A percentile compares a stretch with the other conserved stretches of the same genome.
Evolutionary conservation across 176 grass and related monocot genomes (phyloP).

Genomic region (Musa beccarii): DNA sequence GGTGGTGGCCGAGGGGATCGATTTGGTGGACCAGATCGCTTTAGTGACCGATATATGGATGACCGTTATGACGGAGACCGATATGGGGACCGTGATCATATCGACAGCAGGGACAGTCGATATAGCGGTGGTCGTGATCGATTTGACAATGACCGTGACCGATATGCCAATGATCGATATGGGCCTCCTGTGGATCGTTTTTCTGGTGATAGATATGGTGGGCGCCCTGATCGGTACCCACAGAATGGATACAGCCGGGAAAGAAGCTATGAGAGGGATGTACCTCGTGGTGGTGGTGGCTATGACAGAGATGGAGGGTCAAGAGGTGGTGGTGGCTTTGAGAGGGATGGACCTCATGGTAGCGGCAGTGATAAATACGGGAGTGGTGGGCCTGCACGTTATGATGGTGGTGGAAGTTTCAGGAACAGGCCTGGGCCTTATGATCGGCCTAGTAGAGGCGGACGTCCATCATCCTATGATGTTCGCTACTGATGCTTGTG

Average conservation of each 20-base stretch:
- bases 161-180: constrained; percentile 56
- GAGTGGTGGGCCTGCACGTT: constrained; percentile 28
- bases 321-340: constrained; percentile 27
- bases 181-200: constrained; percentile 57
- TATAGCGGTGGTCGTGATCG: constrained; percentile 43
- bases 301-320: constrained; percentile 56
- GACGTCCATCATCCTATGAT: constrained; percentile 35
- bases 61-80: constrained; percentile 52
- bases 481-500: constrained; percentile 56
- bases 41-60: constrained; percentile 50
- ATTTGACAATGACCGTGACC: constrained; percentile 48
- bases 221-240: constrained; percentile 44
- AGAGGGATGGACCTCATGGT: constrained; percentile 33
- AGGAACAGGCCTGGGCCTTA: constrained; percentile 33
- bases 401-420: constrained; percentile 5
- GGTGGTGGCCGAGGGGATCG: constrained; percentile 53
- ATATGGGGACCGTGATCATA: constrained; percentile 43
- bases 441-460: constrained; percentile 59
- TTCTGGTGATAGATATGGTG: constrained; percentile 71
- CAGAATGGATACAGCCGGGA: constrained; percentile 67
- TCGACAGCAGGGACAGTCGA: constrained; percentile 48
- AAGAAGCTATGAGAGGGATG: constrained; percentile 77
- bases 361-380: constrained; percentile 45
- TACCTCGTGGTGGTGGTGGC: constrained; percentile 26
- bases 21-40: constrained; percentile 72